Base-by-base conservation (phyloP, 192 early-diverging fungal genomes). In the Glomus cerebriforme region DNA sequence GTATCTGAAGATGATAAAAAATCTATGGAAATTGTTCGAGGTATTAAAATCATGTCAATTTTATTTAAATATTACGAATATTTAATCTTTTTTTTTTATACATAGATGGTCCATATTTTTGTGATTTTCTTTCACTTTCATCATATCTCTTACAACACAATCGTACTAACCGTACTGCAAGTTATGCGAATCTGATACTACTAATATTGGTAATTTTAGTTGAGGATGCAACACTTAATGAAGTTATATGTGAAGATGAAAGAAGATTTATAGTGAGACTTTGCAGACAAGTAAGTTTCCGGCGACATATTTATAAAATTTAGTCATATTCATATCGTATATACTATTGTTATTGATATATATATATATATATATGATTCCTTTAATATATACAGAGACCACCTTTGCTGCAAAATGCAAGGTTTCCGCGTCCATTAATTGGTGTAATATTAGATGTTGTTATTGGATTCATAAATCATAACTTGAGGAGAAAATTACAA, bases 101-200 rank as follows among this genome's bases (percentile, higher is more conserved):
- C 13, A 34, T 68, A 68, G 66, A 43, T 35, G n/a, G 34, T 10
- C 32, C 17, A 39, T 39, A 17, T 43, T 39, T 89, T 7, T 79
- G 76, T 3, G 64, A 81, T 5, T 85, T 86, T 32, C 58, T 90
- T 64, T 85, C 87, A n/a, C 84, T 86, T 63, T 39, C 83, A 0
- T 88, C 88, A 1, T 90, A 88, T 37, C 45, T 90, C 2, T 59
- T 88, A 12, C 88, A 90, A 77, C 82, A 87, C 47, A 88, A 87
- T 49, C 80, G 84, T 1, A 83, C 80, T 24, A 75, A 83, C 5
- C 79, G 85, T 13, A 80, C 87, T 2, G 47, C 79, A 24, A 80
- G 81, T 6, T 90, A 90, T 82, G 83, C 84, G 73, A 84, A 86
- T 47, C 68, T 90, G 19, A 72, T 80, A 19, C 65, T 90, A 62